Percentiles rank a stretch among this genome's conserved stretches.
These are phyloP conservation scores for Talaromyces sp. DNA, from an alignment of 2,329 filamentous ascomycete genomes.

Conservation along the genomic window DNA sequence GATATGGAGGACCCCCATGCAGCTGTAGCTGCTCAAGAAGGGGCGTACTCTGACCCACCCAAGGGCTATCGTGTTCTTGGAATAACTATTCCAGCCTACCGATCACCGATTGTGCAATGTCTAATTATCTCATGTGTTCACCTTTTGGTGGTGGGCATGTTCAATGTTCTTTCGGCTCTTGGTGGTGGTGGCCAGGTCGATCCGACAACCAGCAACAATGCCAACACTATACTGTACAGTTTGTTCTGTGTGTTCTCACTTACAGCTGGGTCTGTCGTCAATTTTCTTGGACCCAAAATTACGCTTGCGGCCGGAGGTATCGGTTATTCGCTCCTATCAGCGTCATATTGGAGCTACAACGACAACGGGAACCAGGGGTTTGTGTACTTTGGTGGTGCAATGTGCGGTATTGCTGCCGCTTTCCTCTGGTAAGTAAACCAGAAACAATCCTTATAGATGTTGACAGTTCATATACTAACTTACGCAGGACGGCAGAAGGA, in stretches of 20 bases:
- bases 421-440: slow-evolving; percentile 56
- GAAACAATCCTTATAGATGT: not conserved
- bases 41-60: slow-evolving; percentile 4
- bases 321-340: slow-evolving; percentile 71
- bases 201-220: slow-evolving; percentile 14
- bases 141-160: slow-evolving; percentile 17
- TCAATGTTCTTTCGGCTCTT: slow-evolving; percentile 16
- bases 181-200: slow-evolving; percentile 16
- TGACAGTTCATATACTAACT: not conserved
- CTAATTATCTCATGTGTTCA: slow-evolving; percentile 15
- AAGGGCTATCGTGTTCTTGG: slow-evolving; percentile 12
- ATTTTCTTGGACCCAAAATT: slow-evolving; percentile 64
- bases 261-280: slow-evolving; percentile 54
- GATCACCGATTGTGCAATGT: slow-evolving; percentile 14
- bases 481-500: slow-evolving; percentile 60
- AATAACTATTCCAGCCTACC: slow-evolving; percentile 14
- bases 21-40: not conserved
- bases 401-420: slow-evolving; percentile 73
- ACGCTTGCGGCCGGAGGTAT: slow-evolving; percentile 68
- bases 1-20: not conserved
- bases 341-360: slow-evolving; percentile 65
- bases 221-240: slow-evolving; percentile 15
- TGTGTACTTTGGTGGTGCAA: slow-evolving; percentile 65
- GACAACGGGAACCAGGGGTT: slow-evolving; percentile 65
- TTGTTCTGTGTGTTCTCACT: slow-evolving; percentile 15